Conservation (phyloP, 2,329 filamentous ascomycete genomes). For the Cordyceps tenuipes region DNA sequence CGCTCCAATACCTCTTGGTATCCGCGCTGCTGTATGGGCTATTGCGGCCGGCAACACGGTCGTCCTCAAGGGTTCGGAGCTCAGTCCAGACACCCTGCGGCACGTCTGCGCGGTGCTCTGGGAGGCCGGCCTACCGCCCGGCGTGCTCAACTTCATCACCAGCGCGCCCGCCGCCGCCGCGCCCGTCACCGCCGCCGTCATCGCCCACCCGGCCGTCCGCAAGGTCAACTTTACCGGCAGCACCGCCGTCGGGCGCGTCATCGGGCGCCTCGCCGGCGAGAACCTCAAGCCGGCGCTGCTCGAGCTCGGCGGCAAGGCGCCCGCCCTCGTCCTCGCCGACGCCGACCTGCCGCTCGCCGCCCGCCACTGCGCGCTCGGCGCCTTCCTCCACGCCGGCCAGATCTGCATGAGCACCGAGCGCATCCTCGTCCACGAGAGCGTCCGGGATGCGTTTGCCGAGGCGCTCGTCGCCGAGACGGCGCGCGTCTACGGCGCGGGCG, state of each 20-base stretch:
- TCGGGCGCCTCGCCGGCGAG: conserved; percentile 28
- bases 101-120: conserved; percentile 52
- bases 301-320: conserved; percentile 41
- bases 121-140: conserved; percentile 63
- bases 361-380: conserved; percentile 17
- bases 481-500: not conserved
- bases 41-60: conserved; percentile 65
- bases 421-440: conserved; percentile 32
- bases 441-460: conserved; percentile 13
- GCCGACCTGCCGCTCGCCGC: conserved; percentile 36
- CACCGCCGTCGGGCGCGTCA: conserved; percentile 32
- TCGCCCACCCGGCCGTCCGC: conserved; percentile 37
- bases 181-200: conserved; percentile 53
- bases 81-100: conserved; percentile 53
- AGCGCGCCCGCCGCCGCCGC: conserved; percentile 54
- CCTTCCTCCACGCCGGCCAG: conserved; percentile 40
- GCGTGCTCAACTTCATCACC: conserved; percentile 62
- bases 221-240: conserved; percentile 39
- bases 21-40: conserved; percentile 47
- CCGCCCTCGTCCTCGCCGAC: conserved; percentile 34
- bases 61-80: conserved; percentile 61
- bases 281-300: conserved; percentile 37
- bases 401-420: conserved; percentile 66
- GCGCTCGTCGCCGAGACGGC: not conserved
- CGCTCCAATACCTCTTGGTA: conserved; percentile 40